Evolutionary conservation across 768 basidiomycete genomes (phyloP), one percentile per base, ranked within the genome.

Genomic region (Suillus subaureus): DNA sequence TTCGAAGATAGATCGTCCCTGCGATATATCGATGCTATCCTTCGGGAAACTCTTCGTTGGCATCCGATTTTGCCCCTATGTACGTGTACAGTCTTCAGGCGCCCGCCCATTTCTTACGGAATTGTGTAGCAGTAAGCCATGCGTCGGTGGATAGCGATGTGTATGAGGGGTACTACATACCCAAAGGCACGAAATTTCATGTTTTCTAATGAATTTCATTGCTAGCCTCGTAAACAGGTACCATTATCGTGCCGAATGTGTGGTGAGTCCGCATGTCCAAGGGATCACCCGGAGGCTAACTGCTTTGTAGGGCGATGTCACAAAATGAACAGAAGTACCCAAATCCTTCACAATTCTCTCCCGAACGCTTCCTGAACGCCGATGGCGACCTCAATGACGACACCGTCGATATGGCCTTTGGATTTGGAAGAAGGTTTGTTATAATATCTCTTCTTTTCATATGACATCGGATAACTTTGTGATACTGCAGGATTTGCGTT

Each of bases 261-360:
- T 74, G 76, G 74, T 76, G 16, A 13, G 73, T 60, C n/a, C 16
- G 39, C 28, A 51, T 26, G 61, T 60, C n/a, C 11, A 31, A 15
- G 28, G 12, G 54, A 31, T 54, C 6, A 21, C 45, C 33, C 7
- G 43, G 49, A 4, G 39, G 26, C 61, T 52, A 43, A 64, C 52
- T 9, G 26, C 23, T 40, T 31, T 13, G n/a, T 28, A 79, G 78
- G 75, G 76, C 71, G 18, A 79, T 80, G 61, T 64, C 77, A 6
- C 78, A 72, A 26, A 75, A 80, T 65, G 70, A 71, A n/a, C 63
- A 64, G 21, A 64, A 67, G 18, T 81, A 79, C 62, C 76, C 76
- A 3, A 64, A 71, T 39, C 78, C 79, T 0, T 71, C 66, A 54
- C 69, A 60, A n/a, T 79, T 79, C 67, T 66, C 68, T 31, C 79